Evolutionary conservation across 768 basidiomycete species (phyloP).

Genomic region (Tylopilus felleus): DNA sequence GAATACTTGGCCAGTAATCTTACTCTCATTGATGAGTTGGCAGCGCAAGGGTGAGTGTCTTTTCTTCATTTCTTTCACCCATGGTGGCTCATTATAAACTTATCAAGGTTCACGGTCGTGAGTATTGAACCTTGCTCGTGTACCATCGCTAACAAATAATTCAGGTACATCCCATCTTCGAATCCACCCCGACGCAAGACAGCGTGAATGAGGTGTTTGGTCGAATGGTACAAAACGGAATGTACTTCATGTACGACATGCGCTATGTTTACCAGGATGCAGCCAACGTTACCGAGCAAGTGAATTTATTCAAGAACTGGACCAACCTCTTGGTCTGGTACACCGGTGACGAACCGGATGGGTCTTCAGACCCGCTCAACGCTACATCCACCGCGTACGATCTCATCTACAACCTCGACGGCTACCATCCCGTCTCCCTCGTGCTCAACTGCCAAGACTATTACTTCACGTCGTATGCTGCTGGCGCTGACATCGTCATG

Average conservation of each 20-base stretch:
- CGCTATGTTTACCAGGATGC: slow-evolving; percentile 63
- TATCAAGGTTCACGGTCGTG: slow-evolving; percentile 26
- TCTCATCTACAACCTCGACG: slow-evolving; percentile 58
- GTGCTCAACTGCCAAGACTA: slow-evolving; percentile 68
- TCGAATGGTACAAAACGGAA: slow-evolving; percentile 59
- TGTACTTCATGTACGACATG: slow-evolving; percentile 83
- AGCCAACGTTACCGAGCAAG: slow-evolving; percentile 58
- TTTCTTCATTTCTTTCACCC: neutral
- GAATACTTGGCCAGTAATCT: slow-evolving; percentile 18
- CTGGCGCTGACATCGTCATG: slow-evolving; percentile 67
- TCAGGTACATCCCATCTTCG: slow-evolving; percentile 68
- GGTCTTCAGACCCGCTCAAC: slow-evolving; percentile 60
- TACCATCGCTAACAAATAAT: slow-evolving; percentile 5
- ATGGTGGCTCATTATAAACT: neutral
- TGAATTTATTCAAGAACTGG: slow-evolving; percentile 62
- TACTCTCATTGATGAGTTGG: slow-evolving; percentile 31
- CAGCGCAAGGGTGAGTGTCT: slow-evolving; percentile 24
- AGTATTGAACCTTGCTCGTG: slow-evolving; percentile 4
- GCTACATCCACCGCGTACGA: slow-evolving; percentile 50
- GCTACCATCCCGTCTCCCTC: slow-evolving; percentile 64
- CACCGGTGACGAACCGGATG: slow-evolving; percentile 71
- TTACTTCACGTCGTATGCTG: slow-evolving; percentile 53
- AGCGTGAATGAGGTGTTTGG: slow-evolving; percentile 49
- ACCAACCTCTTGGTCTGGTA: slow-evolving; percentile 70
- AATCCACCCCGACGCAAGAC: slow-evolving; percentile 53